These are phyloP conservation scores for Linnemannia zychae DNA, from an alignment of 192 early-diverging fungal genomes.

Conservation along the genomic window DNA sequence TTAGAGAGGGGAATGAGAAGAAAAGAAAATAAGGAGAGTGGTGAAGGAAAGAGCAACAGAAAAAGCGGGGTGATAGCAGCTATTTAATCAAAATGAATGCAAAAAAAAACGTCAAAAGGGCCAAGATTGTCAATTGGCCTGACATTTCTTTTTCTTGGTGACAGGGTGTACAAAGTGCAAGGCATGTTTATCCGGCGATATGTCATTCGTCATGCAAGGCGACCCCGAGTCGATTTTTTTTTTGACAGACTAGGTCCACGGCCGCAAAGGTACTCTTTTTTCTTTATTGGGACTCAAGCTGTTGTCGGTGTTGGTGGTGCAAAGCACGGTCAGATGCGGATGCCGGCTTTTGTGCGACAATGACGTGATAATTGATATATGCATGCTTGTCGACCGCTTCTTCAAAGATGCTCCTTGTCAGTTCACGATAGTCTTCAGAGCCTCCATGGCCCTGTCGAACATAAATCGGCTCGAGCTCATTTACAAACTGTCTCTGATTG, in stretches of 20 bases:
- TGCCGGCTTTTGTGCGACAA: conserved; percentile 29
- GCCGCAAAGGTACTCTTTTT: neutral
- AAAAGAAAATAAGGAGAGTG: neutral
- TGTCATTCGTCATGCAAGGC: neutral
- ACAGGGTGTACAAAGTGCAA: neutral
- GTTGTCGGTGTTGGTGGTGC: conserved; percentile 26
- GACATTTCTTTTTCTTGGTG: neutral
- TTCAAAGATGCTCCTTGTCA: conserved; percentile 37
- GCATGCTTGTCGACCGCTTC: conserved; percentile 38
- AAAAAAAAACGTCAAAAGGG: conserved; percentile 3
- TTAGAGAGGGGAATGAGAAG: neutral
- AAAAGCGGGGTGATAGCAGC: neutral
- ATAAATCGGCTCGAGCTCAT: conserved; percentile 45
- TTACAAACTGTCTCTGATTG: conserved; percentile 40
- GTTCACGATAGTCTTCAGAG: conserved; percentile 25
- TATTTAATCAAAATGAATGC: neutral
- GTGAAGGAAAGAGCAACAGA: neutral
- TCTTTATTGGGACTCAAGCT: neutral
- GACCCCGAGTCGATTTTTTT: conserved; percentile 4
- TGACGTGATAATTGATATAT: conserved; percentile 38
- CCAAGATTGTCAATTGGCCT: neutral
- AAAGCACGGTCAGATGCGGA: conserved; percentile 4
- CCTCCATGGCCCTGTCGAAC: conserved; percentile 36
- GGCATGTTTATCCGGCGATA: neutral
- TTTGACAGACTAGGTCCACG: neutral